These are phyloP conservation scores for Mycena indigotica DNA, from an alignment of 768 basidiomycete genomes.

Conservation along the genomic window DNA sequence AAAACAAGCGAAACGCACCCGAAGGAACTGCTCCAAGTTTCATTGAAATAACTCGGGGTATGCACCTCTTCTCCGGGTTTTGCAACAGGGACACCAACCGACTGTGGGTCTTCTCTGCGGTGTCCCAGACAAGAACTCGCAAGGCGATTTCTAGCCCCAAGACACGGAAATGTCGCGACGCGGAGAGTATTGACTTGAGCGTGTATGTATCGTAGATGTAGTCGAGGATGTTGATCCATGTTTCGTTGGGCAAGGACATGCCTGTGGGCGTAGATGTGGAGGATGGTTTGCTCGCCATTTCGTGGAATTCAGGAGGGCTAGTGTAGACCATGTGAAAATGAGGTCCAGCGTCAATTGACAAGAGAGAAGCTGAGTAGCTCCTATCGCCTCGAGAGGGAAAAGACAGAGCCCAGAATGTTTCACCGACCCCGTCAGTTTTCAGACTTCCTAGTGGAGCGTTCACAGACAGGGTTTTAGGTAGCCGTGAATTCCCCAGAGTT, in stretches of 20 bases:
- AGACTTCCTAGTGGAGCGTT: too few species aligned
- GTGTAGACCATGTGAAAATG: too few species aligned
- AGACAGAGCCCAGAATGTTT: too few species aligned
- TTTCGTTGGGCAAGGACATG: constrained; percentile 1
- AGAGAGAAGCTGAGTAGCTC: too few species aligned
- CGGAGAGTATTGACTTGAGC: background rate
- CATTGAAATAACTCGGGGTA: background rate
- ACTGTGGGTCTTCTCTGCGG: background rate
- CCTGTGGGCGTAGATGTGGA: too few species aligned
- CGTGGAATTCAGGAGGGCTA: too few species aligned
- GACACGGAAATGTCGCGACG: background rate
- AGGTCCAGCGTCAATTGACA: too few species aligned
- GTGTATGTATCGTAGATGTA: background rate
- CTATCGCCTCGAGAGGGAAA: too few species aligned
- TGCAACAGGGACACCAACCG: background rate
- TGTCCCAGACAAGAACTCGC: background rate
- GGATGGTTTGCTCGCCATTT: too few species aligned
- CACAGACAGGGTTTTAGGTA: too few species aligned
- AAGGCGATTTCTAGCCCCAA: background rate
- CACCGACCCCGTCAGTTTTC: too few species aligned
- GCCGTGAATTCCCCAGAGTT: too few species aligned
- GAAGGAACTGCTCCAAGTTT: background rate
- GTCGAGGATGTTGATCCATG: background rate
- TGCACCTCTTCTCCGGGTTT: background rate
- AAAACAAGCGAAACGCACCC: background rate